These are phyloP conservation scores for Apiospora arundinis DNA, from an alignment of 2,329 filamentous ascomycete species.

Conservation along the genomic window DNA sequence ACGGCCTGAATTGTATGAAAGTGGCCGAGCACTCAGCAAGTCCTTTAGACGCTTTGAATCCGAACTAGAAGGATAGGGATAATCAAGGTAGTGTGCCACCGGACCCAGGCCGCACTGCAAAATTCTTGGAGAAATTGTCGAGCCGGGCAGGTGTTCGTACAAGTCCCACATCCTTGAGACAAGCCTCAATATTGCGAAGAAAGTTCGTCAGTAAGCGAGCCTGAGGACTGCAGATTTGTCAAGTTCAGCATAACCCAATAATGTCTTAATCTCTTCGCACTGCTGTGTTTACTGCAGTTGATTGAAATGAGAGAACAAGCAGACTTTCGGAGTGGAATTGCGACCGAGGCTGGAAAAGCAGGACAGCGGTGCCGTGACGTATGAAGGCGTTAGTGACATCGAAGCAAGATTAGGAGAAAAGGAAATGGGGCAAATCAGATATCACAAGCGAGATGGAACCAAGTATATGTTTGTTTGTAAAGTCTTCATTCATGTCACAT, in stretches of 20 bases:
- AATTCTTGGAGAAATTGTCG: neutral
- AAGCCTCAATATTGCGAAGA: neutral
- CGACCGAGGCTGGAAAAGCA: too few relatives aligned
- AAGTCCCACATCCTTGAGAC: neutral
- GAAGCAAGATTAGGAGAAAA: neutral
- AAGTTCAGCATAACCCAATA: neutral
- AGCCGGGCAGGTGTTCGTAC: neutral
- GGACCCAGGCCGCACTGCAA: neutral
- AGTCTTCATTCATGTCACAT: slow-evolving; percentile 22
- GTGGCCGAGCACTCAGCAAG: neutral
- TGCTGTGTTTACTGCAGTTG: neutral
- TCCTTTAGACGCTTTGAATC: neutral
- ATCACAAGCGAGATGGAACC: neutral
- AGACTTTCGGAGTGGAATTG: too few relatives aligned
- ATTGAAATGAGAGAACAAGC: too few relatives aligned
- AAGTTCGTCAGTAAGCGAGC: neutral
- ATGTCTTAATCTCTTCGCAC: neutral
- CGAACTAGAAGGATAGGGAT: neutral
- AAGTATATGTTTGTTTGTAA: neutral
- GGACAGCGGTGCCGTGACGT: too few relatives aligned
- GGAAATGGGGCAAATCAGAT: neutral
- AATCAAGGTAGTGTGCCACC: neutral
- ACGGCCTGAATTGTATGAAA: neutral
- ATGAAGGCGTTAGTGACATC: neutral
- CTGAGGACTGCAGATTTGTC: neutral